Base-by-base conservation (phyloP, 1,139 yeast genomes). In the Protomyces gravidus region DNA sequence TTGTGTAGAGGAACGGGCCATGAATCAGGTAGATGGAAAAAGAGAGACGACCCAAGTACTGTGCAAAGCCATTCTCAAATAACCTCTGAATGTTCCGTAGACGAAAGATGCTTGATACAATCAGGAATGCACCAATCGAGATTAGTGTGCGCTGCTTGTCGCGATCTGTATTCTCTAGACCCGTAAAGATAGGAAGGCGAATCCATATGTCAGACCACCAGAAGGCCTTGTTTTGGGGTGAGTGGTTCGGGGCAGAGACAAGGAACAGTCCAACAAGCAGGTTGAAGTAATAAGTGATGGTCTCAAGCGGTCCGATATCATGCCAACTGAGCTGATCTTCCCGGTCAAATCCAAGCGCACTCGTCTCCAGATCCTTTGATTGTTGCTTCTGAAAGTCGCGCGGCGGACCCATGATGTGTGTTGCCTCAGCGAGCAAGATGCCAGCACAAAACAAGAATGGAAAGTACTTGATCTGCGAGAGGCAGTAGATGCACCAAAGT, bases 401-500 rank as follows among this genome's bases (percentile, higher is more conserved):
- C 9, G 42, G 42, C 42, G 50, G 42, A 13, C 28, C 57, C 21
- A 45, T 45, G 21, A 45, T 11, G 36, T 46, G 58, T 2, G 33
- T 27, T 25, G 42, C 40, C 28, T 53, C 58, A 7, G 58, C 58
- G 27, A 53, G 39, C 51, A 53, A 32, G n/a, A 53, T 33, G 15
- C 58, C 58, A 5, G 51, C 36, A 33, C 58, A 53, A 21, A 53
- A 53, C 26, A 53, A 32, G 25, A 52, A 52, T 9, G 57, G 45
- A 28, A 47, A 52, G 36, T 52, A 52, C 45, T 52, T 42, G 45
- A 52, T 30, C 15, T 52, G 57, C 57, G 50, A 42, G 33, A 52
- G 57, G 25, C 57, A 52, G 32, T 52, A 52, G 23, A 52, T 36
- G 9, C 57, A 52, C 57, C 57, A 52, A 25, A 47, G 46, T 11